A percentile compares a stretch with the other conserved stretches of the same genome.
phyloP scores from a whole-genome alignment of 139 green algal genomes.

The Coelastrella sp. region DNA sequence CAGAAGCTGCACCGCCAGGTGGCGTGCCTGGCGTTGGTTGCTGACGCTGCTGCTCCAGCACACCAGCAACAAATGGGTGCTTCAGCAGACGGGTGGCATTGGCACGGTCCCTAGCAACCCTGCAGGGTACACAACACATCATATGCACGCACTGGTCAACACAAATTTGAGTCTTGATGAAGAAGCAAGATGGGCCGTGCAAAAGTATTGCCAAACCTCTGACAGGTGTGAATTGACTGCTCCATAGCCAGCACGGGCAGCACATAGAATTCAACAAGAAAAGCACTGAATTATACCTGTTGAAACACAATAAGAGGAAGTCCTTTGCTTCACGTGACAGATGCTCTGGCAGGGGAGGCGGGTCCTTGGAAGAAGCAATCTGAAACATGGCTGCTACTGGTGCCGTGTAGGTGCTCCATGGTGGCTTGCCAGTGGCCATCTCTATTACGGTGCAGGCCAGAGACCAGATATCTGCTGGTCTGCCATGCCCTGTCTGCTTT shows the following conservation, averaged over 20 bases:
- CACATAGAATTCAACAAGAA: no score
- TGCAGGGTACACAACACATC: slow-evolving; percentile 56
- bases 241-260: no score
- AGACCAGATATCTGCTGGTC: slow-evolving; percentile 96
- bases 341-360: slow-evolving; percentile 78
- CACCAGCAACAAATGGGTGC: slow-evolving; percentile 80
- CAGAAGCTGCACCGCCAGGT: background rate
- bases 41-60: background rate
- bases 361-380: slow-evolving; percentile 86
- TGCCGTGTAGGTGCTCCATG: slow-evolving; percentile 58
- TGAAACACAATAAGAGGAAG: slow-evolving; percentile 96
- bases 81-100: slow-evolving; percentile 78
- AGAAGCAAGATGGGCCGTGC: no score
- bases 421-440: slow-evolving; percentile 87
- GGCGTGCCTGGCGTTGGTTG: background rate
- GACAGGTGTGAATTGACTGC: no score
- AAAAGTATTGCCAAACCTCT: background rate
- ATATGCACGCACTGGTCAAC: background rate
- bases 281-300: no score
- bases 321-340: slow-evolving; percentile 86
- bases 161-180: no score
- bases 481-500: slow-evolving; percentile 81
- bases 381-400: slow-evolving; percentile 89
- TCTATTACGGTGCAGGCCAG: slow-evolving; percentile 97
- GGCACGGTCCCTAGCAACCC: slow-evolving; percentile 69